phyloP scores from a whole-genome alignment of 257 asterid genomes.

The Coffea eugenioides region DNA sequence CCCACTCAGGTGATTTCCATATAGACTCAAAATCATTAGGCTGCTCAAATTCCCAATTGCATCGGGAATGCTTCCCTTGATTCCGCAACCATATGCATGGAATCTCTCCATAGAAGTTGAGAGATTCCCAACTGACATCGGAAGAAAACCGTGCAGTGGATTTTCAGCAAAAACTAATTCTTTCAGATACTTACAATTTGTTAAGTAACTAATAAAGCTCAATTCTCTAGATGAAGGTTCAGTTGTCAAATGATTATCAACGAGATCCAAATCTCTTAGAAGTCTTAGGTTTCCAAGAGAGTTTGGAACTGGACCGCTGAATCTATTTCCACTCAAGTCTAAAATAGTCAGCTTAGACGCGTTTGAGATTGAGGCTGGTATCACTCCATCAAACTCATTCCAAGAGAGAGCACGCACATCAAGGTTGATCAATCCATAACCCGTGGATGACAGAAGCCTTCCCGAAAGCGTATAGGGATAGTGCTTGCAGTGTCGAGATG shows the following conservation, averaged over 20 bases:
- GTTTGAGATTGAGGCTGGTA: slow-evolving; percentile 1
- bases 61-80: neutral
- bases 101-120: neutral
- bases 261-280: neutral
- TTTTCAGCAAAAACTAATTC: rapidly evolving
- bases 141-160: slow-evolving; percentile 7
- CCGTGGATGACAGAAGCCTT: slow-evolving; percentile 13
- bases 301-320: slow-evolving; percentile 28
- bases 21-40: neutral
- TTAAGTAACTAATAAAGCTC: slow-evolving; percentile 7
- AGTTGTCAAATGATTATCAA: neutral
- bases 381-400: slow-evolving; percentile 3
- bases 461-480: slow-evolving; percentile 19
- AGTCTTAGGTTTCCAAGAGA: slow-evolving; percentile 11
- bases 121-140: slow-evolving; percentile 6
- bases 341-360: neutral
- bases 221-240: neutral
- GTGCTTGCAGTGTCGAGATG: neutral
- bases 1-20: neutral
- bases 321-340: slow-evolving; percentile 3
- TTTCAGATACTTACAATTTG: neutral
- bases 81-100: neutral
- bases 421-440: slow-evolving; percentile 17
- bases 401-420: neutral
- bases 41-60: neutral